Conservation (phyloP, 352 stramenopile genomes). For the Phytopythium aichiense region DNA sequence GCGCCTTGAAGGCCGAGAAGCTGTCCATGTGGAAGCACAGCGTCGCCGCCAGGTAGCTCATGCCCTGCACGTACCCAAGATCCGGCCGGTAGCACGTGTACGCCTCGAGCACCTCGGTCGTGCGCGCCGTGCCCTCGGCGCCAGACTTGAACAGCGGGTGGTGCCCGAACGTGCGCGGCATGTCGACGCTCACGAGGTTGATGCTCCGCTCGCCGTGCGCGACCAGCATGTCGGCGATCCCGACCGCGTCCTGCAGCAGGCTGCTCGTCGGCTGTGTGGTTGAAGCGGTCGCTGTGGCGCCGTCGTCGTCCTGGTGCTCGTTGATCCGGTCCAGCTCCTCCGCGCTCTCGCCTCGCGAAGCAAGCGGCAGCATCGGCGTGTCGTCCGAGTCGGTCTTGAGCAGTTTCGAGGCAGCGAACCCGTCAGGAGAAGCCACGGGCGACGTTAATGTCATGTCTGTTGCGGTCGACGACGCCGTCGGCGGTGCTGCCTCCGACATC, state of each 20-base stretch:
- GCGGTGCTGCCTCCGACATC: background rate
- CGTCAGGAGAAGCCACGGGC: background rate
- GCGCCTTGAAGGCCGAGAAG: slow-evolving; percentile 82
- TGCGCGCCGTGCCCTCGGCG: slow-evolving; percentile 63
- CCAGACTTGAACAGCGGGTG: slow-evolving; percentile 75
- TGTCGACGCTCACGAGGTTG: slow-evolving; percentile 77
- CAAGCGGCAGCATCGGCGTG: slow-evolving; percentile 5
- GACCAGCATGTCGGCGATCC: slow-evolving; percentile 80
- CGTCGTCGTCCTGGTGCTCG: background rate
- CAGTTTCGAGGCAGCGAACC: background rate
- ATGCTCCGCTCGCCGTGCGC: slow-evolving; percentile 79
- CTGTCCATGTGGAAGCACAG: slow-evolving; percentile 88
- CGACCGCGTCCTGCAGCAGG: slow-evolving; percentile 61
- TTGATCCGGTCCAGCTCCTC: background rate
- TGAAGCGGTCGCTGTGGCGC: background rate
- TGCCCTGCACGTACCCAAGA: slow-evolving; percentile 83
- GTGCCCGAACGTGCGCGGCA: slow-evolving; percentile 82
- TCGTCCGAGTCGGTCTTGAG: slow-evolving; percentile 10
- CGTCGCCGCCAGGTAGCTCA: slow-evolving; percentile 84
- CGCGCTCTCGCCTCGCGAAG: slow-evolving; percentile 2
- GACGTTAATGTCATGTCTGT: no score
- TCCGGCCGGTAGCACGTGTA: slow-evolving; percentile 87
- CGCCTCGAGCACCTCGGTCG: slow-evolving; percentile 76
- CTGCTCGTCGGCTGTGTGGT: background rate
- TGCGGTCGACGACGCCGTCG: background rate